Evolutionary conservation across 1,139 yeast species (phyloP), one percentile per base, ranked within the genome.

Genomic region (Candida pseudoviswanathii): DNA sequence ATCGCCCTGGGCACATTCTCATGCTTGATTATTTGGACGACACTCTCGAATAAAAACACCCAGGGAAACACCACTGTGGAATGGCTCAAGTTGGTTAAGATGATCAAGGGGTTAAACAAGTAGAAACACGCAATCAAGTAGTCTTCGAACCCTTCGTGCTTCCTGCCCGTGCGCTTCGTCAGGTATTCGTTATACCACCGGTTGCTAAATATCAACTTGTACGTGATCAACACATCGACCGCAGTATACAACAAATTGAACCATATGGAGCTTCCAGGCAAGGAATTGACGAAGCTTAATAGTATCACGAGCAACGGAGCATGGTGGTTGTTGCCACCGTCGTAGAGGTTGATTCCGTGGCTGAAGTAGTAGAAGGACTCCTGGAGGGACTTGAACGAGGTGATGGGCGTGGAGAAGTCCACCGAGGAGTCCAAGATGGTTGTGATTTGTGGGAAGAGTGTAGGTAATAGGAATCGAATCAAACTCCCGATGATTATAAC

Each of bases 311-410:
- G 61, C 32, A 92, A 63, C 1, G 97, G 97, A 3, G 96, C 79
- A 61, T 90, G 96, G 64, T 91, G 95, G 44, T 87, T 89, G 30
- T 89, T 85, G 1, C 96, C 96, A 21, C 96, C 96, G 52, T 82
- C 83, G 60, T 91, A 92, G 4, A 92, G 82, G 51, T 85, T 78
- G 44, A 86, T 74, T 10, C 77, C 77, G 54, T 84, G 79, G n/a
- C 75, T 66, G 50, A 82, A 68, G 54, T 89, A 80, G 62, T 81
- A 91, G 43, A 90, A 75, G 7, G 97, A 97, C 65, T 94, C 99
- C 60, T 81, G 74, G 44, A 95, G 71, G 42, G 87, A 75, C 51
- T 70, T 77, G 65, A 77, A 86, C 37, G 95, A 86, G 48, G 85
- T 80, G 21, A 86, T 73, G 0, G 96, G 89, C 0, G 96, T 88